phyloP scores from a whole-genome alignment of 805 yeast genomes.

The Candida ovalis region DNA sequence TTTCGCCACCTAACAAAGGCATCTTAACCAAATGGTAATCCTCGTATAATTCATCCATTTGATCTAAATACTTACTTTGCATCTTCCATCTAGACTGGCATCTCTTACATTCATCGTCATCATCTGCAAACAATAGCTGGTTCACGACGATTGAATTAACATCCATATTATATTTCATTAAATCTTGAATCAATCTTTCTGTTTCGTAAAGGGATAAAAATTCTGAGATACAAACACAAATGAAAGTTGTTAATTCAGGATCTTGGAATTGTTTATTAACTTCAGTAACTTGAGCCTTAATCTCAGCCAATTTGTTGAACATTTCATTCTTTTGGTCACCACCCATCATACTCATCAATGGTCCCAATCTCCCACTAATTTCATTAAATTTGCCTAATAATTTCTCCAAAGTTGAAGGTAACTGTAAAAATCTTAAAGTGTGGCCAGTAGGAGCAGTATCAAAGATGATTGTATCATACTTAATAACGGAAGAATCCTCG shows the following conservation, averaged over 20 bases:
- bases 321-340: conserved; percentile 63
- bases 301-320: conserved; percentile 71
- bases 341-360: conserved; percentile 81
- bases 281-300: conserved; percentile 76
- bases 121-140: conserved; percentile 85
- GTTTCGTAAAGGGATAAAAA: conserved; percentile 94
- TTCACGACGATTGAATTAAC: conserved; percentile 95
- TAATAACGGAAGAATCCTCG: conserved; percentile 33
- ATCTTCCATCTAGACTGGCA: conserved; percentile 91
- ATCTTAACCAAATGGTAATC: conserved; percentile 95
- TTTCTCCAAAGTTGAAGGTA: conserved; percentile 89
- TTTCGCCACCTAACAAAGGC: conserved; percentile 93
- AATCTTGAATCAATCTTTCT: conserved; percentile 95
- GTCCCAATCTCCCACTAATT: conserved; percentile 83
- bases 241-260: conserved; percentile 92
- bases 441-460: conserved; percentile 99
- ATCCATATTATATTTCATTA: conserved; percentile 92
- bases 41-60: conserved; percentile 93
- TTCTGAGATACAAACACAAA: conserved; percentile 97
- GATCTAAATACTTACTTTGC: conserved; percentile 93
- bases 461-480: conserved; percentile 85
- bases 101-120: conserved; percentile 77
- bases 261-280: conserved; percentile 93
- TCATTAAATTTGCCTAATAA: conserved; percentile 84
- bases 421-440: conserved; percentile 88